Evolutionary conservation across 139 green algal genomes (phyloP).

Genomic region (Chlorella sp.): DNA sequence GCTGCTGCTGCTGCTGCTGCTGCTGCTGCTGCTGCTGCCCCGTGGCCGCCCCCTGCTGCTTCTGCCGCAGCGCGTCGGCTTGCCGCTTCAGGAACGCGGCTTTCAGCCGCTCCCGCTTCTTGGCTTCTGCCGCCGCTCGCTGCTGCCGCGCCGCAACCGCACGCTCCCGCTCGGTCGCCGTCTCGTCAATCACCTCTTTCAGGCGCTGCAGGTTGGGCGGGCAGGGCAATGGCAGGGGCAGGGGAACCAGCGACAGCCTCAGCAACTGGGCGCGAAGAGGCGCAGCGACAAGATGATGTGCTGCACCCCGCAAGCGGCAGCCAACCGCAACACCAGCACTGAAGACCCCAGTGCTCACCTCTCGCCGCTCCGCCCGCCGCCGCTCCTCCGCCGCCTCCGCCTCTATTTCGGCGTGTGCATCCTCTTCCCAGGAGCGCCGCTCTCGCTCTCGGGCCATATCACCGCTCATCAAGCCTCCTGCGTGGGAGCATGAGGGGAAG

Average conservation of each 20-base stretch:
- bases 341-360: constrained; percentile 4
- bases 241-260: too few species aligned
- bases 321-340: not conserved
- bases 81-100: constrained; percentile 66
- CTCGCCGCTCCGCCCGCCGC: constrained; percentile 38
- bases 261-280: too few species aligned
- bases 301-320: too few species aligned
- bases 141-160: constrained; percentile 48
- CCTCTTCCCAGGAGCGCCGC: constrained; percentile 64
- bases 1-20: not conserved
- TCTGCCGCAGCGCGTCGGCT: constrained; percentile 38
- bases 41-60: not conserved
- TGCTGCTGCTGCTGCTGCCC: constrained; percentile 9
- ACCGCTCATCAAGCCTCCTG: constrained; percentile 60
- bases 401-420: constrained; percentile 34
- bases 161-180: constrained; percentile 45
- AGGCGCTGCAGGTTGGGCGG: constrained; percentile 45
- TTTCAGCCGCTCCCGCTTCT: constrained; percentile 65
- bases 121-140: constrained; percentile 43
- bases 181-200: constrained; percentile 52
- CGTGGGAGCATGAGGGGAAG: not conserved
- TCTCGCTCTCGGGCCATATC: constrained; percentile 70
- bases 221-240: not conserved
- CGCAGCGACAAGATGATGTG: too few species aligned
- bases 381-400: constrained; percentile 10